Percentiles rank a stretch among this genome's conserved stretches.
Evolutionary conservation across 805 yeast genomes (phyloP).

Genomic region (Blastobotrys americana): DNA sequence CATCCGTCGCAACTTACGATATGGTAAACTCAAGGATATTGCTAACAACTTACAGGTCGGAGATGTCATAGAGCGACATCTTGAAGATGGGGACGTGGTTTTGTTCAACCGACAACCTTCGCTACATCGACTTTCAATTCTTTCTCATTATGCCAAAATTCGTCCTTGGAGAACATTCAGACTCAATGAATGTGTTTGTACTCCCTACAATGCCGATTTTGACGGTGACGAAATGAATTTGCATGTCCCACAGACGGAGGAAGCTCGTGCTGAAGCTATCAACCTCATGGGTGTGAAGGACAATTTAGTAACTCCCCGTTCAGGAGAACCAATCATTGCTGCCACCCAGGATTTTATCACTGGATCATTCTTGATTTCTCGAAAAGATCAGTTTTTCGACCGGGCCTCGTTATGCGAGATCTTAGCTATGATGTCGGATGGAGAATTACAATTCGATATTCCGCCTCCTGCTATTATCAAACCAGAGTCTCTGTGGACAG

Average conservation of each 20-base stretch:
- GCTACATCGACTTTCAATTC: slow-evolving; percentile 84
- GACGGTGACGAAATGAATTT: slow-evolving; percentile 99
- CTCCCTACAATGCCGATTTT: slow-evolving; percentile 98
- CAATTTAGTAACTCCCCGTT: slow-evolving; percentile 88
- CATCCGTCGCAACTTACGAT: slow-evolving; percentile 80
- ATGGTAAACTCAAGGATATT: slow-evolving; percentile 73
- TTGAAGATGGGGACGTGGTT: slow-evolving; percentile 95
- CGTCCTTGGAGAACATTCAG: slow-evolving; percentile 98
- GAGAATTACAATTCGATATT: slow-evolving; percentile 73
- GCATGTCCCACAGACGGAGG: slow-evolving; percentile 98
- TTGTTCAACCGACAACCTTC: slow-evolving; percentile 97
- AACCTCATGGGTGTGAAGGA: slow-evolving; percentile 96
- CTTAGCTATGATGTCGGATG: slow-evolving; percentile 94
- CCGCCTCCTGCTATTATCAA: slow-evolving; percentile 94
- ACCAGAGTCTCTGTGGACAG: slow-evolving; percentile 92
- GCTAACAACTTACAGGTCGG: slow-evolving; percentile 77
- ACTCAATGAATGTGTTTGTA: slow-evolving; percentile 96
- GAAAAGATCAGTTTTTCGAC: slow-evolving; percentile 89
- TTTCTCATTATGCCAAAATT: slow-evolving; percentile 92
- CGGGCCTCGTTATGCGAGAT: slow-evolving; percentile 77
- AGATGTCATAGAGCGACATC: slow-evolving; percentile 91
- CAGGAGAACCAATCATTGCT: slow-evolving; percentile 98
- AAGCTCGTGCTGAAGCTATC: slow-evolving; percentile 98
- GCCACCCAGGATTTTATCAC: slow-evolving; percentile 99
- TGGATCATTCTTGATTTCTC: slow-evolving; percentile 86